A percentile compares a stretch with the other conserved stretches of the same genome.
phyloP scores from a whole-genome alignment of 1,284 basidiomycete species.

The Tetrapyrgos nigripes region DNA sequence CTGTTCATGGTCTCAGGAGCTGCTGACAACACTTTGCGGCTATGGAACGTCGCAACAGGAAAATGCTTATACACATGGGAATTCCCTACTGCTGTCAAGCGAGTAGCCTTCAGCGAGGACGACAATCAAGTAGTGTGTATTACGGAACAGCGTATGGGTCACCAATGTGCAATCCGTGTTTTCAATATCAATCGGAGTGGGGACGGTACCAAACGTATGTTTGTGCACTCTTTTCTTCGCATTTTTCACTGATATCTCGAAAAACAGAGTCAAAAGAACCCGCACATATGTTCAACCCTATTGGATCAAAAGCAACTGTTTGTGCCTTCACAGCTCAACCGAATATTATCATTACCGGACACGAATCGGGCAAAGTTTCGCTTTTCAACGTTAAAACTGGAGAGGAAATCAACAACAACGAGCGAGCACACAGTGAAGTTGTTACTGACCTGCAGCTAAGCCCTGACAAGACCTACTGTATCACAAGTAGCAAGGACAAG shows the following conservation, averaged over 20 bases:
- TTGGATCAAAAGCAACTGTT: conserved; percentile 94
- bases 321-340: conserved; percentile 89
- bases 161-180: conserved; percentile 86
- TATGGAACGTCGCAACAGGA: conserved; percentile 92
- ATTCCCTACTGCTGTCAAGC: conserved; percentile 97
- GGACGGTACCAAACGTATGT: conserved; percentile 79
- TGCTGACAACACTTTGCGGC: conserved; percentile 89
- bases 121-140: conserved; percentile 89
- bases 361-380: conserved; percentile 95
- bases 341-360: conserved; percentile 87
- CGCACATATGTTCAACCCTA: conserved; percentile 82
- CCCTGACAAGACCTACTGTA: conserved; percentile 92
- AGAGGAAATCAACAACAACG: conserved; percentile 82
- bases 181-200: conserved; percentile 87
- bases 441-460: conserved; percentile 95
- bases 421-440: conserved; percentile 83
- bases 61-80: conserved; percentile 96
- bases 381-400: conserved; percentile 90
- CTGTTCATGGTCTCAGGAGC: conserved; percentile 88
- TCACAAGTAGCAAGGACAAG: conserved; percentile 98
- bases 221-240: conserved; percentile 9
- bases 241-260: conserved; percentile 12
- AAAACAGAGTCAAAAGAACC: conserved; percentile 78
- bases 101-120: conserved; percentile 91
- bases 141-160: conserved; percentile 96